Evolutionary conservation across 495 filamentous ascomycete species (phyloP), one percentile per base, ranked within the genome.

Genomic region (Tuber calosporum): DNA sequence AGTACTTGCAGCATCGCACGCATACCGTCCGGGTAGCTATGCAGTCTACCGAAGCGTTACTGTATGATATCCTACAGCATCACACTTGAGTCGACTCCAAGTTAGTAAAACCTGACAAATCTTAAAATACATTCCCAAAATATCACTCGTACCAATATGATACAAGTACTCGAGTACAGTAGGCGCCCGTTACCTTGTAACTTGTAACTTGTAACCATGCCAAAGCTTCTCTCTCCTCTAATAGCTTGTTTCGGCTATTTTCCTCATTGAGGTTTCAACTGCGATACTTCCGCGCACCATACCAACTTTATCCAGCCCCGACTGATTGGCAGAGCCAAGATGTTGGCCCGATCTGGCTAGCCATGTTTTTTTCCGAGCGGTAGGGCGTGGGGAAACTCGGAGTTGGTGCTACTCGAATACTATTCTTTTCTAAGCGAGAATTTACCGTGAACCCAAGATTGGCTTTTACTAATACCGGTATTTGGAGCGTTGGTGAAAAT

Each of bases 401-500:
- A 62, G 53, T 34, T 34, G 53, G 30, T 43, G 3, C 11, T 11
- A 26, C n/a, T n/a, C n/a, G n/a, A n/a, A n/a, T n/a, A n/a, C 26
- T 62, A 9, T 34, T 62, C 53, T 30, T 62, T 34, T 34, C 53
- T 62, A 62, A 62, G 53, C 53, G 53, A 62, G 53, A 62, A 15
- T 11, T 34, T 19, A n/a, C 1, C 5, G 4, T 20, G 19, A 34
- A 17, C 26, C 4, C 26, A 1, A 13, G 26, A 62, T 62, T 6
- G 26, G 53, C 13, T 62, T 62, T 34, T 34, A 40, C 11, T 40
- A 1, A 11, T 40, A 38, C 37, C 6, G 2, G 37, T 38, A 62
- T 62, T 62, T 62, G 53, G 53, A 62, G 53, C 53, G 53, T 62
- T 62, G 53, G 53, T 62, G 53, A 62, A 62, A 62, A 62, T 62